A percentile compares a stretch with the other conserved stretches of the same genome.
phyloP scores from a whole-genome alignment of 805 yeast genomes.

The Torulaspora delbrueckii region DNA sequence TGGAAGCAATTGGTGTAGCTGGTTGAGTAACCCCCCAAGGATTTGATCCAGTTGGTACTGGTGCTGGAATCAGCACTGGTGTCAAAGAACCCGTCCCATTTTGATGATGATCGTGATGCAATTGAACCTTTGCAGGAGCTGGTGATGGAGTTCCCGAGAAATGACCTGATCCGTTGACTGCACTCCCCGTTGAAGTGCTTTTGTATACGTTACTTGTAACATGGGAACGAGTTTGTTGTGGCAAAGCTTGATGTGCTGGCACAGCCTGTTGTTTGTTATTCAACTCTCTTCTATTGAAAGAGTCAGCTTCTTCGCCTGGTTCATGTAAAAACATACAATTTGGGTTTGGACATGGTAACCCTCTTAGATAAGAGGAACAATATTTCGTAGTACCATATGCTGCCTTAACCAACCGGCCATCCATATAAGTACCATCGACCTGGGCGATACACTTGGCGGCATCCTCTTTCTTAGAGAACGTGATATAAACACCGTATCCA shows the following conservation, averaged over 20 bases:
- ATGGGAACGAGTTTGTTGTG: conserved; percentile 11
- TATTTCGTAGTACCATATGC: conserved; percentile 98
- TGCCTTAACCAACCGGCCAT: conserved; percentile 84
- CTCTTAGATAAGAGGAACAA: conserved; percentile 92
- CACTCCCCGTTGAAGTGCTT: conserved; percentile 11
- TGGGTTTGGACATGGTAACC: conserved; percentile 96
- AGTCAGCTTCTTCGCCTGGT: conserved; percentile 99
- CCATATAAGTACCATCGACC: conserved; percentile 86
- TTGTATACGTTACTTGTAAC: conserved; percentile 10
- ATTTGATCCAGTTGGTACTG: conserved; percentile 31
- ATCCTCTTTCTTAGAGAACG: conserved; percentile 88
- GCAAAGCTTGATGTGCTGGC: conserved; percentile 13
- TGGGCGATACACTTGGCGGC: conserved; percentile 91
- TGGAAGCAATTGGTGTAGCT: conserved; percentile 26
- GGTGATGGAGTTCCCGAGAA: conserved; percentile 30
- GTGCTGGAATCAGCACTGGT: conserved; percentile 33
- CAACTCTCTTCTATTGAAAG: conserved; percentile 66
- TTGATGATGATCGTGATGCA: conserved; percentile 24
- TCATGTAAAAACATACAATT: conserved; percentile 98
- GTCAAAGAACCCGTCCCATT: conserved; percentile 17
- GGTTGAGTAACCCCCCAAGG: conserved; percentile 36
- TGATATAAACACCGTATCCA: conserved; percentile 93
- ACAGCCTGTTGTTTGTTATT: conserved; percentile 33
- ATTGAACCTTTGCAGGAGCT: conserved; percentile 27
- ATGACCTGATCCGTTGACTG: conserved; percentile 9